Evolutionary conservation across 768 basidiomycete genomes (phyloP).

Genomic region (Hypholoma fasciculare): DNA sequence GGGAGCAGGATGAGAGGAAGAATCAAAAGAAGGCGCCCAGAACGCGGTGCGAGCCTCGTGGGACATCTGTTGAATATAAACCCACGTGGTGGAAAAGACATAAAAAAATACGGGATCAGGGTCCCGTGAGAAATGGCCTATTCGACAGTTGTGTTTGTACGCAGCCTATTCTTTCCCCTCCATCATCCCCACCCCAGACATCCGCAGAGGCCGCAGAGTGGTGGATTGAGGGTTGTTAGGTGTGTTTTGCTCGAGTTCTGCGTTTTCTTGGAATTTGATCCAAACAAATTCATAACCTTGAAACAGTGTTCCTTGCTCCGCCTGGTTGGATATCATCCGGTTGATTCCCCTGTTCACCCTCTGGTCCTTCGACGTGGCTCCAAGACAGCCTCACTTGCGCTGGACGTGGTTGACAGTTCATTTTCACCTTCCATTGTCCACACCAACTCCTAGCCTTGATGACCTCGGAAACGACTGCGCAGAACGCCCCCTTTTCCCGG

Average conservation of each 20-base stretch:
- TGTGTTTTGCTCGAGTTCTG: neutral
- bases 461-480: conserved; percentile 1
- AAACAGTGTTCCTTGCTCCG: neutral
- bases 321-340: neutral
- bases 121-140: conserved; percentile 1
- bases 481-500: neutral
- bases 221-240: neutral
- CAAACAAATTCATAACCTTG: neutral
- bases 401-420: neutral
- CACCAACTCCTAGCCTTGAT: neutral
- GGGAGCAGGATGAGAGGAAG: neutral
- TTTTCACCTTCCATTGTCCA: neutral
- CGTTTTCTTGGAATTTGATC: too few relatives aligned
- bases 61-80: neutral
- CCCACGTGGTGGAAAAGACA: conserved; percentile 2
- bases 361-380: conserved; percentile 1
- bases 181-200: neutral
- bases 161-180: neutral
- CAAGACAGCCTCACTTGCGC: neutral
- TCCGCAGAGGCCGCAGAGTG: neutral
- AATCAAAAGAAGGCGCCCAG: neutral
- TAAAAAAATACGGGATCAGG: conserved; percentile 5
- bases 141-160: conserved; percentile 2
- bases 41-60: conserved; percentile 4
- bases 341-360: neutral